A percentile compares a stretch with the other conserved stretches of the same genome.
These are phyloP conservation scores for Neckera pumila DNA, from an alignment of 225 moss, liverwort and hornwort species.

Conservation along the genomic window DNA sequence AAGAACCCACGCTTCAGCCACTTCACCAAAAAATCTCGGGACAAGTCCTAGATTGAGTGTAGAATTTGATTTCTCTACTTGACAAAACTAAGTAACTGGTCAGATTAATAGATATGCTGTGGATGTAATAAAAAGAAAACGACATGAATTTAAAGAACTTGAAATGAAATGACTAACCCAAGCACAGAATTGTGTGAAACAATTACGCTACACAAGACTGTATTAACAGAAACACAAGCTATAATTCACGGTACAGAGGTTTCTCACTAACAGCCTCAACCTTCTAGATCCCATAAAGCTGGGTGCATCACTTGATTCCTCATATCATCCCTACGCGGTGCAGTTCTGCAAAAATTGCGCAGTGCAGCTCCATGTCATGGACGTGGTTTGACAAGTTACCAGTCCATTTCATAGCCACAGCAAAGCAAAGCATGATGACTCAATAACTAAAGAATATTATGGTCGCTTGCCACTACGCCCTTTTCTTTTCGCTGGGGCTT, in stretches of 20 bases:
- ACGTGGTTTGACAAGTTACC: background rate
- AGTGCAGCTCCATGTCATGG: background rate
- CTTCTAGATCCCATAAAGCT: background rate
- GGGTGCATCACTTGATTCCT: background rate
- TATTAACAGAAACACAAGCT: background rate
- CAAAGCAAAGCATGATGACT: background rate
- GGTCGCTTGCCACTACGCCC: slow-evolving; percentile 26
- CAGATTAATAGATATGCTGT: background rate
- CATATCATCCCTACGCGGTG: background rate
- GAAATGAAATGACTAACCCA: background rate
- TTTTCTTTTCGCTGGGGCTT: slow-evolving; percentile 36
- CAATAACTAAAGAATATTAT: background rate
- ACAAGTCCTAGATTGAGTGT: background rate
- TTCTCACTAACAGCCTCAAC: background rate
- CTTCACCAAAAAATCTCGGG: background rate
- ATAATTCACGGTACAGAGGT: slow-evolving; percentile 1
- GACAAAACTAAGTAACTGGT: background rate
- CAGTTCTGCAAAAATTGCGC: background rate
- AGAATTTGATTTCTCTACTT: background rate
- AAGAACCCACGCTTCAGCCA: background rate
- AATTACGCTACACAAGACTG: background rate
- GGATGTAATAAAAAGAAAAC: background rate
- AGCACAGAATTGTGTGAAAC: background rate
- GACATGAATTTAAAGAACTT: background rate
- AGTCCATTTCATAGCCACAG: background rate